Conservation (phyloP, 148 eudicot genomes). For the Mesembryanthemum crystallinum region DNA sequence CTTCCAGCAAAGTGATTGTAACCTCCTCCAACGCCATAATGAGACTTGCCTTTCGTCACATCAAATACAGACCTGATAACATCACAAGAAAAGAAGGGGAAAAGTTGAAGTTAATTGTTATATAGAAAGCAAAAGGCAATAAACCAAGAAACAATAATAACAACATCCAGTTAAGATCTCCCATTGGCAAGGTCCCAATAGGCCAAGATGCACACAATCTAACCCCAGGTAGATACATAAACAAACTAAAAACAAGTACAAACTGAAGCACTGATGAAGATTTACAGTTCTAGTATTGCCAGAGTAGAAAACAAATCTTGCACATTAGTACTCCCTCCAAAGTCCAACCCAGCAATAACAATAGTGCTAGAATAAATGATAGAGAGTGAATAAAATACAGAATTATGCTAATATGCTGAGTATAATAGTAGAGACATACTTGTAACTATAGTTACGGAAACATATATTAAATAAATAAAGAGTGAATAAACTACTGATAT, state of each 20-base stretch:
- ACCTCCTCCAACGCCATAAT: slow-evolving; percentile 85
- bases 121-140: neutral
- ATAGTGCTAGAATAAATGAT: too few relatives aligned
- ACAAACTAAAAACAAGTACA: neutral
- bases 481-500: neutral
- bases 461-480: too few relatives aligned
- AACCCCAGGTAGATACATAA: neutral
- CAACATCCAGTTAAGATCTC: neutral
- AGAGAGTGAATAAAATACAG: too few relatives aligned
- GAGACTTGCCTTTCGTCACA: slow-evolving; percentile 83
- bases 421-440: too few relatives aligned
- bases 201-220: neutral
- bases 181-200: neutral
- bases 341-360: too few relatives aligned
- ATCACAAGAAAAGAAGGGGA: neutral
- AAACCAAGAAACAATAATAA: neutral
- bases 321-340: too few relatives aligned
- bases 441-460: too few relatives aligned
- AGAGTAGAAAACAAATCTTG: too few relatives aligned
- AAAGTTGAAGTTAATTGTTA: neutral
- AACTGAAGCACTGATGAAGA: neutral
- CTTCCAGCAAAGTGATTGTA: slow-evolving; percentile 95
- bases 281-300: neutral
- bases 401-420: too few relatives aligned
- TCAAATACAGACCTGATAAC: slow-evolving; percentile 82